Percentiles rank a stretch among this genome's conserved stretches.
Conservation (phyloP, 148 eudicot genomes). For the Rhododendron kiyosumense region DNA sequence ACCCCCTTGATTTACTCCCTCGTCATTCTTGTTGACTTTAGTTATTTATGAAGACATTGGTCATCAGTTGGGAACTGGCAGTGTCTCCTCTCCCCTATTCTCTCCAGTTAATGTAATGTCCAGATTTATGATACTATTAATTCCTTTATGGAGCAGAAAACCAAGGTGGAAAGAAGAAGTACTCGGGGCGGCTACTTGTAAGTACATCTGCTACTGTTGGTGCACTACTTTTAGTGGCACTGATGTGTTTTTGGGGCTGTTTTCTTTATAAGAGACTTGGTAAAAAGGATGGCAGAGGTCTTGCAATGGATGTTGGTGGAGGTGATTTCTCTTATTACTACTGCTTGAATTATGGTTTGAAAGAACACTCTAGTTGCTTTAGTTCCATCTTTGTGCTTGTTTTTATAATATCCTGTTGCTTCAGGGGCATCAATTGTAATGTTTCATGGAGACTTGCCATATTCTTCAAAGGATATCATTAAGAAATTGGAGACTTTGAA, state of each 20-base stretch:
- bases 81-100: neutral
- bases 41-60: neutral
- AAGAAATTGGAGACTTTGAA: slow-evolving; percentile 78
- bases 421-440: slow-evolving; percentile 95
- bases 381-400: neutral
- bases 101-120: neutral
- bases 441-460: slow-evolving; percentile 99
- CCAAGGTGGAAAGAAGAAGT: slow-evolving; percentile 51
- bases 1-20: neutral
- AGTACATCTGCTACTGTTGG: slow-evolving; percentile 96
- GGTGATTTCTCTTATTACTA: slow-evolving; percentile 38
- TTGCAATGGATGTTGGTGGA: slow-evolving; percentile 83
- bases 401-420: slow-evolving; percentile 20
- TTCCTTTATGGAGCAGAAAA: slow-evolving; percentile 26
- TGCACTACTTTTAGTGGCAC: slow-evolving; percentile 87
- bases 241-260: slow-evolving; percentile 99
- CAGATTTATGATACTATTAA: neutral
- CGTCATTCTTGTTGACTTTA: neutral
- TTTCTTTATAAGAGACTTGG: slow-evolving; percentile 91
- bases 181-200: slow-evolving; percentile 74
- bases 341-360: neutral
- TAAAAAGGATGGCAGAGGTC: slow-evolving; percentile 68
- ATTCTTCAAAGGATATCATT: slow-evolving; percentile 83
- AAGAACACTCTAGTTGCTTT: neutral
- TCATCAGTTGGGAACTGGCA: neutral